These are phyloP conservation scores for Apiotrichum sp. DNA, from an alignment of 1,284 basidiomycete species.

Conservation along the genomic window DNA sequence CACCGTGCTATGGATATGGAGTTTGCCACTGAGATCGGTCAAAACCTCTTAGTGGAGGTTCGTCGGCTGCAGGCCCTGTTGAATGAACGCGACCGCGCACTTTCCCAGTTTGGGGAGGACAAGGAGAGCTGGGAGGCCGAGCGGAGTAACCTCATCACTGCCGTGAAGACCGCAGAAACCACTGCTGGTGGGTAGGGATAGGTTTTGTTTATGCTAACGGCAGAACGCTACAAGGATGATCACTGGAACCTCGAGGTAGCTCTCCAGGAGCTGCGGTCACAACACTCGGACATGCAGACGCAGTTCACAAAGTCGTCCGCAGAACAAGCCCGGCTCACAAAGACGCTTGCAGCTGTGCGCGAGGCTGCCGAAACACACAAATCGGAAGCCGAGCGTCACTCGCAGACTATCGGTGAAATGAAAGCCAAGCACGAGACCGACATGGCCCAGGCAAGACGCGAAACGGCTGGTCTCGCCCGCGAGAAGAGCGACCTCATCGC, in stretches of 20 bases:
- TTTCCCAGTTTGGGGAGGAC: slow-evolving; percentile 80
- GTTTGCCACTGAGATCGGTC: slow-evolving; percentile 93
- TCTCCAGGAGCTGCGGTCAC: slow-evolving; percentile 75
- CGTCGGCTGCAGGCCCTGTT: slow-evolving; percentile 78
- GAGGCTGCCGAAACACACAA: slow-evolving; percentile 79
- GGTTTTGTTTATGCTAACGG: not conserved
- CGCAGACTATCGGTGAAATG: slow-evolving; percentile 62
- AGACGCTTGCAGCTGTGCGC: slow-evolving; percentile 64
- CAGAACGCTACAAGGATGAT: slow-evolving; percentile 83
- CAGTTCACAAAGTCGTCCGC: slow-evolving; percentile 65
- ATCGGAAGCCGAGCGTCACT: slow-evolving; percentile 72
- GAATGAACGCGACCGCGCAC: slow-evolving; percentile 77
- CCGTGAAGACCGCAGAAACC: slow-evolving; percentile 68
- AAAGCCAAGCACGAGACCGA: slow-evolving; percentile 87
- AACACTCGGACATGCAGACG: slow-evolving; percentile 62
- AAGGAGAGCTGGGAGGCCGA: slow-evolving; percentile 67
- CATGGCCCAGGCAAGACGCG: slow-evolving; percentile 79
- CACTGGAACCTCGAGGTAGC: slow-evolving; percentile 97
- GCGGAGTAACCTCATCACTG: slow-evolving; percentile 62
- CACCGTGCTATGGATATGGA: slow-evolving; percentile 55
- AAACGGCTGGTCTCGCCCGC: slow-evolving; percentile 76
- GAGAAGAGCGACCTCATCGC: slow-evolving; percentile 88
- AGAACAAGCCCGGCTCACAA: slow-evolving; percentile 75
- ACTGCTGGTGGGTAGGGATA: slow-evolving; percentile 57
- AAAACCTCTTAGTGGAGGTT: slow-evolving; percentile 79